Percentiles rank a stretch among this genome's conserved stretches.
phyloP scores from a whole-genome alignment of 805 yeast species.

The Yamadazyma philogaea region DNA sequence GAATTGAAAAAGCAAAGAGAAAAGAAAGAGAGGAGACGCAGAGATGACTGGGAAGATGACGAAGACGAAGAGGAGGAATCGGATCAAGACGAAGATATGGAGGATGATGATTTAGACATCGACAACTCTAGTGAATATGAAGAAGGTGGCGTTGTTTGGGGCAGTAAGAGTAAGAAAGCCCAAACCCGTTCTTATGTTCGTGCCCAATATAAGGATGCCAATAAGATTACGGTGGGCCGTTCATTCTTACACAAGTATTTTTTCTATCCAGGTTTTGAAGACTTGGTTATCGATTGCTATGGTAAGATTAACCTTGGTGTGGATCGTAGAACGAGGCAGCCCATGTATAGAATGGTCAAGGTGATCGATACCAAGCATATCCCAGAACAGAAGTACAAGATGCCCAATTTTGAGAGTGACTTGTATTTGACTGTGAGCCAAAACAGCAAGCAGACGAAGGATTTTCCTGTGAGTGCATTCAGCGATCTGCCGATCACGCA shows the following conservation, averaged over 20 bases:
- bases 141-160: slow-evolving; percentile 37
- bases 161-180: slow-evolving; percentile 20
- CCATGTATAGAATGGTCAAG: slow-evolving; percentile 79
- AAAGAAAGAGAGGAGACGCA: slow-evolving; percentile 46
- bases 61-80: slow-evolving; percentile 43
- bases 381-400: slow-evolving; percentile 40
- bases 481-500: slow-evolving; percentile 72
- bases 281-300: slow-evolving; percentile 66
- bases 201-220: slow-evolving; percentile 63
- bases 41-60: slow-evolving; percentile 36
- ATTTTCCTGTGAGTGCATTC: slow-evolving; percentile 73
- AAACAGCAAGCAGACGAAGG: slow-evolving; percentile 68
- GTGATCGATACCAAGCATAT: slow-evolving; percentile 58
- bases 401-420: slow-evolving; percentile 44
- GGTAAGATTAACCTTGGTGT: slow-evolving; percentile 82
- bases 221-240: slow-evolving; percentile 74
- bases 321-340: slow-evolving; percentile 56
- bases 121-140: slow-evolving; percentile 20
- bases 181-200: slow-evolving; percentile 18
- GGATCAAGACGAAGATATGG: slow-evolving; percentile 43
- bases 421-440: slow-evolving; percentile 71
- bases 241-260: slow-evolving; percentile 69
- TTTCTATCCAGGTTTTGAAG: slow-evolving; percentile 78
- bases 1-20: slow-evolving; percentile 77
- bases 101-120: slow-evolving; percentile 19